Conservation (phyloP, 2,329 filamentous ascomycete genomes). For the Nemania sp. region DNA sequence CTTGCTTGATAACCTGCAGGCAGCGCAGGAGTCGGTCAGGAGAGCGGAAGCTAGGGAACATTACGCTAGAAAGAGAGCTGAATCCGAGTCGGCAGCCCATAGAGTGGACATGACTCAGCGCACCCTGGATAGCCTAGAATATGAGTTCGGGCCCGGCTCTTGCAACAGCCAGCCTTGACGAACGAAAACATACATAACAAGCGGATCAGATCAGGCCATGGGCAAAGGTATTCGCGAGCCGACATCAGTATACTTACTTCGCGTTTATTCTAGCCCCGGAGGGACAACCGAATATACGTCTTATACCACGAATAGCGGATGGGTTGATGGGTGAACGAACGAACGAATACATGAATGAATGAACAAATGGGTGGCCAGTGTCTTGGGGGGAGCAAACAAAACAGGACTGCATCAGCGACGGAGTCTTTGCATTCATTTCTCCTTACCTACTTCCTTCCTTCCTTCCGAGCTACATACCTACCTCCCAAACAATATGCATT, state of each 20-base stretch:
- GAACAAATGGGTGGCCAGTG: neutral
- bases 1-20: slow-evolving; percentile 32
- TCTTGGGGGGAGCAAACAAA: slow-evolving; percentile 4
- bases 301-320: neutral
- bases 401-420: slow-evolving; percentile 24
- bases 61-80: slow-evolving; percentile 28
- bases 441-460: neutral
- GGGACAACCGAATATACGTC: neutral
- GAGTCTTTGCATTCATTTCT: slow-evolving; percentile 18
- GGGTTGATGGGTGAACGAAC: neutral
- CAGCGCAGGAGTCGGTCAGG: slow-evolving; percentile 36
- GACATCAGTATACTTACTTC: neutral
- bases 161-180: slow-evolving; percentile 21
- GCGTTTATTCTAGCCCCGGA: neutral
- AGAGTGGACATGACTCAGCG: neutral
- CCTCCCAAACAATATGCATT: no score
- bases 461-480: neutral
- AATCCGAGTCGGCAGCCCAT: slow-evolving; percentile 31
- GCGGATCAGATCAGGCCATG: neutral
- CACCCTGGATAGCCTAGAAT: slow-evolving; percentile 8
- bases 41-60: slow-evolving; percentile 35
- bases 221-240: neutral
- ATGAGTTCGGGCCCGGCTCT: slow-evolving; percentile 31
- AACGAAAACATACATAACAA: neutral
- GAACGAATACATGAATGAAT: slow-evolving; percentile 7